phyloP scores from a whole-genome alignment of 805 yeast species.

The Spathaspora arborariae region DNA sequence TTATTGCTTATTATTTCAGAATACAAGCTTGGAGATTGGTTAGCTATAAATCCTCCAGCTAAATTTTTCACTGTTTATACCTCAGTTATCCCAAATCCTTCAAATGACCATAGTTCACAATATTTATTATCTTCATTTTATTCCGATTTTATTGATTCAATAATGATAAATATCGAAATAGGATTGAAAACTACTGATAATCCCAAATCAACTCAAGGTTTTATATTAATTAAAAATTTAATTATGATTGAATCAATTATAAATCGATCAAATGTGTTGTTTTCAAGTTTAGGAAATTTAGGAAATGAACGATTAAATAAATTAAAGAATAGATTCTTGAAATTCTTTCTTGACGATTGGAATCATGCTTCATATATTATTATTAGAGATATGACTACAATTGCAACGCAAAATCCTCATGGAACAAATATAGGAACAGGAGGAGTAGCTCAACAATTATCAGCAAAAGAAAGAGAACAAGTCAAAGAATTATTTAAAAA shows the following conservation, averaged over 20 bases:
- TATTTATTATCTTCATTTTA: slow-evolving; percentile 61
- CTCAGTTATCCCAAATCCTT: slow-evolving; percentile 40
- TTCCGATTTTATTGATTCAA: slow-evolving; percentile 75
- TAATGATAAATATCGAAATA: slow-evolving; percentile 61
- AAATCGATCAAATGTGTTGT: slow-evolving; percentile 51
- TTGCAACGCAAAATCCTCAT: slow-evolving; percentile 9
- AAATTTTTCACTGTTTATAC: slow-evolving; percentile 42
- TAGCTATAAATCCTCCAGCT: slow-evolving; percentile 58
- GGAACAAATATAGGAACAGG: slow-evolving; percentile 9
- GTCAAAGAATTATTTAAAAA: slow-evolving; percentile 80
- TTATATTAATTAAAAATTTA: slow-evolving; percentile 65
- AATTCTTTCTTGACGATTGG: slow-evolving; percentile 76
- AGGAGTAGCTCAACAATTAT: slow-evolving; percentile 15
- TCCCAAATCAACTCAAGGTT: slow-evolving; percentile 55
- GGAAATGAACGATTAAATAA: slow-evolving; percentile 65
- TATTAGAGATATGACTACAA: slow-evolving; percentile 63
- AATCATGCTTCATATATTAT: slow-evolving; percentile 69
- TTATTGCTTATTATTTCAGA: slow-evolving; percentile 46
- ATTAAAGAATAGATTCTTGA: slow-evolving; percentile 69
- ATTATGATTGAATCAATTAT: slow-evolving; percentile 72
- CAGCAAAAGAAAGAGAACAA: slow-evolving; percentile 73
- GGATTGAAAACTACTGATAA: slow-evolving; percentile 41
- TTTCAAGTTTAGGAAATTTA: slow-evolving; percentile 48
- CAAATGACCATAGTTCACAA: slow-evolving; percentile 37
- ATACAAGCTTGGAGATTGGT: slow-evolving; percentile 63